Conservation (phyloP, 1,284 basidiomycete genomes). For the Volvariella volvacea region DNA sequence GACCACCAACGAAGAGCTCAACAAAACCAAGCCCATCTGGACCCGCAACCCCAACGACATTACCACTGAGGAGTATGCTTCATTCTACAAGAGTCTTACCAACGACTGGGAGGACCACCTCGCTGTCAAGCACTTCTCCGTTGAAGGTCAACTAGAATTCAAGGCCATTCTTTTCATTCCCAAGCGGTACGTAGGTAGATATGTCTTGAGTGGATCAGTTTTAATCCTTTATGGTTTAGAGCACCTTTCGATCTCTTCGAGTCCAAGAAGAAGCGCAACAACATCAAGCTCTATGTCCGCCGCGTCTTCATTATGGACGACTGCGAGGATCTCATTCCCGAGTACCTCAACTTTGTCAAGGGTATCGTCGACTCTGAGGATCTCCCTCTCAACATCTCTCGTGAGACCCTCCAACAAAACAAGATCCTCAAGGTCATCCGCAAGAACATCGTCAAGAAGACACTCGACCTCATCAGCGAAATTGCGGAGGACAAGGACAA, state of each 20-base stretch:
- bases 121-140: constrained; percentile 99
- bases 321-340: constrained; percentile 99
- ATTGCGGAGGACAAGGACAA: constrained; percentile 99
- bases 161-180: constrained; percentile 98
- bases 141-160: constrained; percentile 99
- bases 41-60: constrained; percentile 97
- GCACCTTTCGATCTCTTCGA: constrained; percentile 99
- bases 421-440: constrained; percentile 99
- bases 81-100: constrained; percentile 99
- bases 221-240: constrained; percentile 28
- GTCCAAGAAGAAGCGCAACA: constrained; percentile 99
- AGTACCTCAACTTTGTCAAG: constrained; percentile 99
- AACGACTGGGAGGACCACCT: constrained; percentile 99
- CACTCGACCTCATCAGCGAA: constrained; percentile 91
- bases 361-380: constrained; percentile 99
- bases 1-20: constrained; percentile 94
- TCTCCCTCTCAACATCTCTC: constrained; percentile 98
- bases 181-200: constrained; percentile 67
- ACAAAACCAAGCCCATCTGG: constrained; percentile 99
- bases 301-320: constrained; percentile 99
- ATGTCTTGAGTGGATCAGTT: not conserved
- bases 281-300: constrained; percentile 99
- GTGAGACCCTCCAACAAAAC: constrained; percentile 99
- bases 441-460: constrained; percentile 99
- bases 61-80: constrained; percentile 85